Conservation (phyloP, 2,329 filamentous ascomycete genomes). For the Pezicula radicicola region DNA sequence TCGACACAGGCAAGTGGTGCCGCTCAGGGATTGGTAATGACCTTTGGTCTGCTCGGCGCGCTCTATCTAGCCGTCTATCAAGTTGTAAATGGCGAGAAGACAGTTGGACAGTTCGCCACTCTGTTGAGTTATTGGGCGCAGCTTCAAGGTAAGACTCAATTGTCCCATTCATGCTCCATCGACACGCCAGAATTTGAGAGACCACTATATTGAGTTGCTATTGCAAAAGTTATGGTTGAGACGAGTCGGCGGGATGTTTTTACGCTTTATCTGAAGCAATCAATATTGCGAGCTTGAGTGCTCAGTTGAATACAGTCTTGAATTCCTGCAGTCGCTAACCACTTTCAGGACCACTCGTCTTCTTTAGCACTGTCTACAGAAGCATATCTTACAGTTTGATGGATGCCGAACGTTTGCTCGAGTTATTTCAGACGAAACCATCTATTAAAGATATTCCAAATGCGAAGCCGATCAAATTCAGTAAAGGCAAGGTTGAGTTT, state of each 20-base stretch:
- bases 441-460: slow-evolving; percentile 46
- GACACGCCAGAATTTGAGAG: too few species aligned
- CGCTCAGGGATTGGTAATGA: slow-evolving; percentile 50
- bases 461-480: slow-evolving; percentile 41
- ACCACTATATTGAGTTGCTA: too few species aligned
- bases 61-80: slow-evolving; percentile 25
- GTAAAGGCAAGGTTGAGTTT: slow-evolving; percentile 31
- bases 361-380: slow-evolving; percentile 39
- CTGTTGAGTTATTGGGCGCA: slow-evolving; percentile 63
- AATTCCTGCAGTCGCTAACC: slow-evolving; percentile 14
- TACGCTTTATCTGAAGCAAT: too few species aligned
- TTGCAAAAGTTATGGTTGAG: too few species aligned
- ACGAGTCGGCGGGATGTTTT: too few species aligned
- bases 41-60: slow-evolving; percentile 44
- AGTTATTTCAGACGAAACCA: slow-evolving; percentile 55
- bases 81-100: slow-evolving; percentile 36
- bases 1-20: slow-evolving; percentile 38
- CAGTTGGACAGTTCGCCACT: slow-evolving; percentile 61
- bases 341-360: slow-evolving; percentile 29
- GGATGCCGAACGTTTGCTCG: slow-evolving; percentile 59
- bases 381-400: slow-evolving; percentile 54
- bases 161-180: slow-evolving; percentile 4
- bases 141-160: slow-evolving; percentile 33
- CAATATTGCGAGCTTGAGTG: too few species aligned
- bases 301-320: background rate